Evolutionary conservation across 2,329 filamentous ascomycete species (phyloP).

Genomic region (Coniochaeta sp.): DNA sequence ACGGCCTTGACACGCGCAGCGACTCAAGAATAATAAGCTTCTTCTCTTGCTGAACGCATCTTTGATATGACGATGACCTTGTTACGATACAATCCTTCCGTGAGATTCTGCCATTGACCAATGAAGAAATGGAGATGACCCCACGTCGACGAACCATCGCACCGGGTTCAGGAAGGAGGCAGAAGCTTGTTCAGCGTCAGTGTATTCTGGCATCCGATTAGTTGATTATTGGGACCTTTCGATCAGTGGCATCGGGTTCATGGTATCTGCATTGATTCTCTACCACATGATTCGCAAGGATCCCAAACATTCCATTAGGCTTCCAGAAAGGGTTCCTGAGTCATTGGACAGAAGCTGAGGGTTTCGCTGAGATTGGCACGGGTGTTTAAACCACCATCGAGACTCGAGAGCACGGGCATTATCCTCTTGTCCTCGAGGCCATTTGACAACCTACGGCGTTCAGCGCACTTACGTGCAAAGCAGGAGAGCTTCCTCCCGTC

Average conservation of each 20-base stretch:
- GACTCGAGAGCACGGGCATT: neutral
- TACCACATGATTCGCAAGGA: conserved; percentile 25
- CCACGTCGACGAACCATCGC: neutral
- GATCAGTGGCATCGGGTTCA: neutral
- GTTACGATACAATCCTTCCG: neutral
- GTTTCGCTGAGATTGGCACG: neutral
- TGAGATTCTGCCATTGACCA: neutral
- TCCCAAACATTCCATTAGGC: conserved; percentile 15
- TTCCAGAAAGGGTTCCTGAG: neutral
- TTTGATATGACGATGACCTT: neutral
- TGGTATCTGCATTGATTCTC: conserved; percentile 10
- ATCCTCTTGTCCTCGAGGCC: neutral
- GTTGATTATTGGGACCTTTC: neutral
- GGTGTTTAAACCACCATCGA: neutral
- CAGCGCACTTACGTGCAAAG: too few relatives aligned
- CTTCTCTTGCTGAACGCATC: neutral
- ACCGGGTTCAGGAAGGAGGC: neutral
- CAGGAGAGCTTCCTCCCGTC: too few relatives aligned
- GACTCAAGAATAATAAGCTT: neutral
- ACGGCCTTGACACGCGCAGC: neutral
- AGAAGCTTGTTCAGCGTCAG: neutral
- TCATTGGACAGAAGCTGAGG: conserved; percentile 4
- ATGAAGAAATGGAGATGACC: neutral
- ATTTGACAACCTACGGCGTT: too few relatives aligned
- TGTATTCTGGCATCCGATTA: neutral